These are phyloP conservation scores for Melanogaster broomeanus DNA, from an alignment of 768 basidiomycete genomes.

Conservation along the genomic window DNA sequence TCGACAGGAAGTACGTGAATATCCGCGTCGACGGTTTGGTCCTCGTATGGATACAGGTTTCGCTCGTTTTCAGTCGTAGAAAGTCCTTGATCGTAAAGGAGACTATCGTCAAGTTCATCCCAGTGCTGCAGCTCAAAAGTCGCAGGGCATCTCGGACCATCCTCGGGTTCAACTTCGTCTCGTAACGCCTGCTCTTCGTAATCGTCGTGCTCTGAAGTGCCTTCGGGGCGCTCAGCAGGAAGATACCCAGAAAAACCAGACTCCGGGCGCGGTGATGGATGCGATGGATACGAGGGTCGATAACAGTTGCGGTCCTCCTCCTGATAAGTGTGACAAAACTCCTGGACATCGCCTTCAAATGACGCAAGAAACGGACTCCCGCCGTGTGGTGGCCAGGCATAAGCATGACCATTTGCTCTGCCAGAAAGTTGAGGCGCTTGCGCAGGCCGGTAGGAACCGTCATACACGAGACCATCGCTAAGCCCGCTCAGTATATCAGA, in stretches of 20 bases:
- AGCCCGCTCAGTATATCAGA: constrained; percentile 4
- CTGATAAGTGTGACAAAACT: neutral
- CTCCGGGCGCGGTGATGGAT: neutral
- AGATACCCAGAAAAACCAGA: neutral
- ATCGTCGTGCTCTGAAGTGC: neutral
- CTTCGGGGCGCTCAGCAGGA: neutral
- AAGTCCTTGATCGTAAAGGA: neutral
- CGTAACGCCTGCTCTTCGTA: neutral
- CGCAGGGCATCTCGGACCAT: neutral
- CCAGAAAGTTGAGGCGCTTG: neutral
- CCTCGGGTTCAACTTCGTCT: neutral
- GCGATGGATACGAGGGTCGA: neutral
- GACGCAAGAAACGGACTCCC: neutral
- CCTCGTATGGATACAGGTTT: neutral
- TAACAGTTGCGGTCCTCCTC: constrained; percentile 3
- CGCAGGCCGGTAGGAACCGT: constrained; percentile 1
- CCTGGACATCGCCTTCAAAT: neutral
- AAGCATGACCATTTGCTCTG: neutral
- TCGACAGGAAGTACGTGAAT: too few species aligned
- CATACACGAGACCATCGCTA: constrained; percentile 10
- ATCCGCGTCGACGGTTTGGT: neutral
- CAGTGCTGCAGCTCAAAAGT: neutral
- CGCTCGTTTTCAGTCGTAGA: neutral
- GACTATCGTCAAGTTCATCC: neutral
- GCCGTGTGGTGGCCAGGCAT: neutral